Base-by-base conservation (phyloP, 192 early-diverging fungal species). In the Geranomyces michiganensis region DNA sequence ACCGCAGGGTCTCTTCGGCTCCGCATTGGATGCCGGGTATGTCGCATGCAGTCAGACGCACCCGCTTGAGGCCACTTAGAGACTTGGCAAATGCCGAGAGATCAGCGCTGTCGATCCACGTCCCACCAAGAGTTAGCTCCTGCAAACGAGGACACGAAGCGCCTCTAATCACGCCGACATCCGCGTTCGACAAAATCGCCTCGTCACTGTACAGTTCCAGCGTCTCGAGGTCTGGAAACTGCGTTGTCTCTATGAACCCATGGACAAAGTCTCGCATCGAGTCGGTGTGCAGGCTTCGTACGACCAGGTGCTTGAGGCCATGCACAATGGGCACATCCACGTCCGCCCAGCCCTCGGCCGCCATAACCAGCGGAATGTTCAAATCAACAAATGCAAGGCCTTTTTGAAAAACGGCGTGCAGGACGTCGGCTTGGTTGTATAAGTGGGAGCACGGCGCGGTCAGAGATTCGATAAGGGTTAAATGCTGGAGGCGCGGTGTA, bases 331-430 rank as follows among this genome's bases (percentile, higher is more conserved):
- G 62, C n/a, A 41, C 62, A 13, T 64, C 62, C 32, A 41, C 17
- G 21, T 64, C 62, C 41, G 32, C 62, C 62, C 62, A 64, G 6
- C 62, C 62, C 29, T 64, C 62, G 2, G 62, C 62, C 36, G 62
- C 62, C 62, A 64, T 64, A 4, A 46, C 41, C 32, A 64, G 43
- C 41, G 62, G 62, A 21, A 64, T 22, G 21, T 64, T 64, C 21
- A 64, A 9, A 45, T 64, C 62, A 36, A 64, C 8, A 13, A 1
- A 1, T 14, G 2, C n/a, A 6, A 64, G 44, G 10, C 43, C 41
- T 9, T 46, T 41, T 5, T 36, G 15, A 36, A 64, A 64, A 21
- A 64, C 43, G 62, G 43, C 27, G 15, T 41, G 15, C 62, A 64
- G 62, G 5, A 64, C 44, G 62, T 29, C 29, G 8, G 21, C 43